phyloP scores from a whole-genome alignment of 164 flowering plant species.

The Akebia trifoliata region DNA sequence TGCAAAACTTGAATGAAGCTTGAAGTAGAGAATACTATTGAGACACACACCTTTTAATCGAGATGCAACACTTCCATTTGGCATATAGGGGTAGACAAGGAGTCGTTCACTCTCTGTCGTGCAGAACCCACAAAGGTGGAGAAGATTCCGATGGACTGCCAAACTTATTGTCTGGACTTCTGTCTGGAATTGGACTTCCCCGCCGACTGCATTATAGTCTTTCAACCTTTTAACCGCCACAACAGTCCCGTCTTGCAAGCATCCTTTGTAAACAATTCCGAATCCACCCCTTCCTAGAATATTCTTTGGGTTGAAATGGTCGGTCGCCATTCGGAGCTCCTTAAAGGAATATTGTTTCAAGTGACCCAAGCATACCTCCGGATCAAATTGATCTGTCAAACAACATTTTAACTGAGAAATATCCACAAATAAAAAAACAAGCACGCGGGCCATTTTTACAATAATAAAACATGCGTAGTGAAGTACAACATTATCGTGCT shows the following conservation, averaged over 20 bases:
- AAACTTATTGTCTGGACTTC: constrained; percentile 80
- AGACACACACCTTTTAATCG: constrained; percentile 52
- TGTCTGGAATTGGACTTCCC: constrained; percentile 83
- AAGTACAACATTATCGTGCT: no score
- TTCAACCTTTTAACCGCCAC: constrained; percentile 80
- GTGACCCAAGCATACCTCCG: constrained; percentile 73
- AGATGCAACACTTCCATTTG: constrained; percentile 84
- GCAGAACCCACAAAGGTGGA: constrained; percentile 73
- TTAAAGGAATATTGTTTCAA: constrained; percentile 65
- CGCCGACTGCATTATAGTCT: constrained; percentile 65
- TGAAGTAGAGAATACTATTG: no score
- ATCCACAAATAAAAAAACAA: constrained; percentile 1
- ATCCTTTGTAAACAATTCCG: constrained; percentile 78
- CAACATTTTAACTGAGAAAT: constrained; percentile 9
- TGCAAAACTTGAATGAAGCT: no score
- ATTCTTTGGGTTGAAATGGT: constrained; percentile 66
- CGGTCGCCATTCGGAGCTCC: constrained; percentile 74
- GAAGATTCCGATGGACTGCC: constrained; percentile 86
- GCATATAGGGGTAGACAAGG: constrained; percentile 80
- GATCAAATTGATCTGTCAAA: constrained; percentile 69
- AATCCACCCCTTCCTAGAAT: constrained; percentile 79
- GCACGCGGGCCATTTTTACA: neutral
- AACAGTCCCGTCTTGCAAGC: constrained; percentile 57
- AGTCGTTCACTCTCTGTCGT: constrained; percentile 60
- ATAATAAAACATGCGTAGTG: neutral